phyloP scores from a whole-genome alignment of 257 asterid species.

The Solanum pennellii region DNA sequence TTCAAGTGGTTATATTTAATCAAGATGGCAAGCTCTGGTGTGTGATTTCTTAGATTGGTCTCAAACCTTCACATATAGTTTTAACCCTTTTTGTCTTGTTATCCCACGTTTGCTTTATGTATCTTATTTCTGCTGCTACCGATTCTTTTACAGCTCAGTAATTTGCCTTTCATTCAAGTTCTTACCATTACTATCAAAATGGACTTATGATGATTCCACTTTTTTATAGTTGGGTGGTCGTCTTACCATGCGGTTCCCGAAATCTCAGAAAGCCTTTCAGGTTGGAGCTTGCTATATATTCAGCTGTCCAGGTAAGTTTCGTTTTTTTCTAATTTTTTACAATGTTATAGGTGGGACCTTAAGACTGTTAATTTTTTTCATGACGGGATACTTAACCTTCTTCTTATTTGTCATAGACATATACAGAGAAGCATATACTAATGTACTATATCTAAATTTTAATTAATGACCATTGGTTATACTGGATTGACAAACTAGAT shows the following conservation, averaged over 20 bases:
- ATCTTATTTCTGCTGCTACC: background rate
- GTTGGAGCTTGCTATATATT: constrained; percentile 86
- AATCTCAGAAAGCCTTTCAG: constrained; percentile 60
- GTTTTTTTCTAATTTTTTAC: background rate
- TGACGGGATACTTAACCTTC: background rate
- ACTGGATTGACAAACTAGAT: background rate
- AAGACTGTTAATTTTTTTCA: background rate
- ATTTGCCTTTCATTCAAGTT: background rate
- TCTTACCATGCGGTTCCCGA: constrained; percentile 78
- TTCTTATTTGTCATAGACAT: background rate
- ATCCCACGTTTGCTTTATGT: background rate
- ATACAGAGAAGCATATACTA: background rate
- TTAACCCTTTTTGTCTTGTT: background rate
- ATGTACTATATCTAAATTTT: background rate
- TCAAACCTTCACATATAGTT: background rate
- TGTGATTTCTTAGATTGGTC: background rate
- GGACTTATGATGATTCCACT: background rate
- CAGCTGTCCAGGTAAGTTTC: constrained; percentile 43
- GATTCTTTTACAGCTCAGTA: background rate
- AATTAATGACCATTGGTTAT: background rate
- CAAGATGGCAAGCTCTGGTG: background rate
- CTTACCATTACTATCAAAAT: background rate
- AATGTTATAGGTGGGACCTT: background rate
- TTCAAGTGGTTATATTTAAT: background rate
- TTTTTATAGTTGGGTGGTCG: constrained; percentile 73